Evolutionary conservation across 371 early-diverging fungal species (phyloP).

Genomic region (Rhizopus stolonifer): DNA sequence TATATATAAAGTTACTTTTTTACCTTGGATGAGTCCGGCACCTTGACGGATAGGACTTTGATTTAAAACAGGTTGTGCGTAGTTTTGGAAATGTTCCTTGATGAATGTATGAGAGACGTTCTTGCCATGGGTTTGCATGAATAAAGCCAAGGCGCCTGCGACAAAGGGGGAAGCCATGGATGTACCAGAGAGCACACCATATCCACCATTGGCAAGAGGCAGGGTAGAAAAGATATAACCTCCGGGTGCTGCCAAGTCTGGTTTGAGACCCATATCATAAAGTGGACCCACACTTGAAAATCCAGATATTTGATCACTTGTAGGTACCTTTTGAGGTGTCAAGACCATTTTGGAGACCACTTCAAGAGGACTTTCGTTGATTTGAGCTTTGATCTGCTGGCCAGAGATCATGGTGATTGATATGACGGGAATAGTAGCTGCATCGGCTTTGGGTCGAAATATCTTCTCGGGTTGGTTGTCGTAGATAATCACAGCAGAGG

Average conservation of each 20-base stretch:
- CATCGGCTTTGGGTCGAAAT: conserved; percentile 10
- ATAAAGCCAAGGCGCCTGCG: conserved; percentile 67
- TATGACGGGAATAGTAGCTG: conserved; percentile 27
- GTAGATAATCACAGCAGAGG: conserved; percentile 55
- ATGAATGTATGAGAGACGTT: conserved; percentile 12
- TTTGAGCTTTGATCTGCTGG: not conserved
- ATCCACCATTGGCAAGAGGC: conserved; percentile 37
- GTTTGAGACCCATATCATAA: conserved; percentile 46
- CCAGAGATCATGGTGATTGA: not conserved
- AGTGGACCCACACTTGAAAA: conserved; percentile 54
- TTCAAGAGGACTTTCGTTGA: not conserved
- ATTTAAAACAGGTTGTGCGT: conserved; percentile 33
- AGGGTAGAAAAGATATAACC: conserved; percentile 73
- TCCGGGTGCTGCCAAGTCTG: conserved; percentile 68
- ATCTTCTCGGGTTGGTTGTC: conserved; percentile 18
- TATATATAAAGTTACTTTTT: conserved; percentile 1
- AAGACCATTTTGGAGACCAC: not conserved
- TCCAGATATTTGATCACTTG: conserved; percentile 35
- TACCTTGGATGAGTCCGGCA: conserved; percentile 74
- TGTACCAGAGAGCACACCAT: conserved; percentile 67
- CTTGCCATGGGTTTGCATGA: conserved; percentile 34
- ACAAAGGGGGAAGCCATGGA: conserved; percentile 75
- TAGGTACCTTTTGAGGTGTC: not conserved
- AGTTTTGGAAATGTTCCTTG: conserved; percentile 54
- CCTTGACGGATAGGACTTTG: conserved; percentile 58